These are phyloP conservation scores for Fusarium piperis DNA, from an alignment of 2,329 filamentous ascomycete species.

Conservation along the genomic window DNA sequence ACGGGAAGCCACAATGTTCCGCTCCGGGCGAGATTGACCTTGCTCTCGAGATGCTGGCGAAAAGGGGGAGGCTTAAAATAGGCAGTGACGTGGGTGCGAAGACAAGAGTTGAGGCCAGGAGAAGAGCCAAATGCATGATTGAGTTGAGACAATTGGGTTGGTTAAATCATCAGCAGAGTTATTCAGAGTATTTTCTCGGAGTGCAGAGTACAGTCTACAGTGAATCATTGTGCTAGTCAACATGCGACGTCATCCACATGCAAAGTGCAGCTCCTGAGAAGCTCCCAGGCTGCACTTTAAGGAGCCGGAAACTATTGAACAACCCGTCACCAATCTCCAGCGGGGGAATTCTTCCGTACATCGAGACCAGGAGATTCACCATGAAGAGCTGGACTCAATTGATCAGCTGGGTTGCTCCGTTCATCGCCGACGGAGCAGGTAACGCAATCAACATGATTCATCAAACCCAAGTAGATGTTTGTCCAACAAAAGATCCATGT, in stretches of 20 bases:
- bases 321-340: neutral
- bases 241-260: neutral
- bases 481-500: neutral
- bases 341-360: neutral
- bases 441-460: neutral
- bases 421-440: neutral
- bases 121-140: neutral
- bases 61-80: constrained; percentile 29
- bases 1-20: constrained; percentile 23
- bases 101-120: neutral
- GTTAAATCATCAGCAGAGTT: neutral
- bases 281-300: neutral
- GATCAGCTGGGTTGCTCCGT: neutral
- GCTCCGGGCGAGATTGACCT: constrained; percentile 28
- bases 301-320: neutral
- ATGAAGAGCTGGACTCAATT: neutral
- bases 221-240: neutral
- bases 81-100: neutral
- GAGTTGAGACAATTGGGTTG: neutral
- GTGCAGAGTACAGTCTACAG: neutral
- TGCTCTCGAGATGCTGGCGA: constrained; percentile 29
- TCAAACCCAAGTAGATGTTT: neutral
- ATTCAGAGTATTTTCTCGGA: neutral
- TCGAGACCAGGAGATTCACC: neutral
- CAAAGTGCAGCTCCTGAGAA: neutral